Evolutionary conservation across 192 early-diverging fungal genomes (phyloP), one percentile per base, ranked within the genome.

Genomic region (Coemansia sp.): DNA sequence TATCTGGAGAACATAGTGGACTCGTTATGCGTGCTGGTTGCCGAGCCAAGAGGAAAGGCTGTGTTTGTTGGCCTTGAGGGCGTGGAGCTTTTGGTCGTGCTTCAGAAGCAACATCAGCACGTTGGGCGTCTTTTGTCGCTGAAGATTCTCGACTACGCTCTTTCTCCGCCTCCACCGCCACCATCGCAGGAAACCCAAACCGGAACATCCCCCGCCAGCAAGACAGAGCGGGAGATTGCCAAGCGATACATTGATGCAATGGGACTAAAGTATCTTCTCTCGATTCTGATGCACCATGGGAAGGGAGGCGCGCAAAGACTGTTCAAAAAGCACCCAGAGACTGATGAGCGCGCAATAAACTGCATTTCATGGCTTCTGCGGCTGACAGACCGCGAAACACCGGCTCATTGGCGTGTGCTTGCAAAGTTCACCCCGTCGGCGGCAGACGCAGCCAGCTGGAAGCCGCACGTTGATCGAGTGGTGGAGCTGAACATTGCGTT

Each of bases 1-100:
- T 84, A 94, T 77, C 77, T 99, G 83, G 97, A 97, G 67, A 98
- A 96, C 71, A 78, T 93, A 18, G 94, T 98, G 70, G 91, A 95
- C 75, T 80, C 86, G 6, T 58, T 98, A 15, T 95, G 92, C 75
- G 86, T 87, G 19, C 71, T 85, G n/a, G 65, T 98, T 26, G 75
- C 75, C 16, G 89, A 92, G 47, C 76, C 84, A 5, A 84, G 87
- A 56, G 90, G 87, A 48, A 96, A 97, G 81, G 64, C 64, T 47
- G 50, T 64, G 13, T 97, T 99, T 75, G 67, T 93, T 10, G 86
- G 94, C 39, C 86, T 76, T 0, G 96, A 99, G 70, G 97, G 97
- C 12, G 79, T 96, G 19, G 96, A 97, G 69, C 70, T 98, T 53
- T 91, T 99, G 92, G 76, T 95, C 18, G 81, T 97, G 39, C 86